Evolutionary conservation across 2,329 filamentous ascomycete species (phyloP).

Genomic region (Alternaria conjuncta): DNA sequence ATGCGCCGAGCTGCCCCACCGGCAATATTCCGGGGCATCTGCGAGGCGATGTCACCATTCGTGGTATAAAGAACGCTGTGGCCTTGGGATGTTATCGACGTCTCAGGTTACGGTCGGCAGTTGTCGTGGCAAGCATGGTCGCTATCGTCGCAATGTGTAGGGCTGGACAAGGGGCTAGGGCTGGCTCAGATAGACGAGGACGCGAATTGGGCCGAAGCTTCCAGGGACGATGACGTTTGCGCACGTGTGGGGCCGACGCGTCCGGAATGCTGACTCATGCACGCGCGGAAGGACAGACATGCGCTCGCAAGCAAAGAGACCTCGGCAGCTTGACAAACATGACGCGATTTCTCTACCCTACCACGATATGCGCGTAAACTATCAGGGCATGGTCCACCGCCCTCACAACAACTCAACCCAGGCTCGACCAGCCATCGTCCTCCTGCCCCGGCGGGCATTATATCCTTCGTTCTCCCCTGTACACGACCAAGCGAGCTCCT

Average conservation of each 20-base stretch:
- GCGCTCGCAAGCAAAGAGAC: background rate
- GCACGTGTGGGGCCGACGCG: background rate
- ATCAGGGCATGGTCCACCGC: background rate
- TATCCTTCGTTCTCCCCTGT: background rate
- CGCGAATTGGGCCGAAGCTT: background rate
- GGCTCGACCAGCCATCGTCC: background rate
- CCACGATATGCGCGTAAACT: background rate
- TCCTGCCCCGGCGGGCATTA: too few relatives aligned
- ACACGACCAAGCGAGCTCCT: background rate
- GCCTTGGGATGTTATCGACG: conserved; percentile 1
- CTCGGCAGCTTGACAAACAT: background rate
- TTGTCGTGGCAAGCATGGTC: background rate
- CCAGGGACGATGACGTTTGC: background rate
- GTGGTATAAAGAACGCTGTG: background rate
- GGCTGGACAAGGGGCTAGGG: background rate
- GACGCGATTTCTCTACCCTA: background rate
- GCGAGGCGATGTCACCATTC: background rate
- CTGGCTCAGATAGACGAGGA: background rate
- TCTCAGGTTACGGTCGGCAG: conserved; percentile 1
- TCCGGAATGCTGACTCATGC: background rate
- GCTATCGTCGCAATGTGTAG: background rate
- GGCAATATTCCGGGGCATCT: conserved; percentile 8
- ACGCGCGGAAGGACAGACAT: background rate
- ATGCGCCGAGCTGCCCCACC: conserved; percentile 7
- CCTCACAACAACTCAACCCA: background rate